These are phyloP conservation scores for Aspergillus sp. DNA, from an alignment of 2,329 filamentous ascomycete species.

Conservation along the genomic window DNA sequence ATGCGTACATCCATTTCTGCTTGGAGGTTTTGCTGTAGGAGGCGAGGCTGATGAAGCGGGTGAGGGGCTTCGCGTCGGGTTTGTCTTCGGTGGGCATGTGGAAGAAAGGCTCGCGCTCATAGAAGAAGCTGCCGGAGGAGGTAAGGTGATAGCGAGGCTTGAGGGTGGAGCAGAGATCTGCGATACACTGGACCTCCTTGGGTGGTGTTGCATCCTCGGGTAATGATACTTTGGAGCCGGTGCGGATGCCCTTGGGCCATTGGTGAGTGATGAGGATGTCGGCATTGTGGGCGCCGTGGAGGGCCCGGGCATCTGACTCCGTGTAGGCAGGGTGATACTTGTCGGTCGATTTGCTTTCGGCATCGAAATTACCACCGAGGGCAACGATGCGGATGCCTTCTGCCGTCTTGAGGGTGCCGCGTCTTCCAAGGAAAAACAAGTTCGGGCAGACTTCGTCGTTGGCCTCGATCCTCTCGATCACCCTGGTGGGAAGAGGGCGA, in stretches of 20 bases:
- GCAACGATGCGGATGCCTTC: conserved; percentile 87
- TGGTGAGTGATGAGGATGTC: conserved; percentile 85
- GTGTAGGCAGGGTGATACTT: conserved; percentile 77
- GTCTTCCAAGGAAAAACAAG: conserved; percentile 83
- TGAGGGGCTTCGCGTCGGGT: conserved; percentile 62
- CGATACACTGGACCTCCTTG: conserved; percentile 63
- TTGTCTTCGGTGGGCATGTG: conserved; percentile 57
- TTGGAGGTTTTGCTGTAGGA: conserved; percentile 73
- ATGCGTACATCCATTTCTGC: conserved; percentile 63
- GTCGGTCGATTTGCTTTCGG: conserved; percentile 49
- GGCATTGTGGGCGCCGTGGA: conserved; percentile 73
- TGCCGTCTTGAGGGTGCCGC: conserved; percentile 81
- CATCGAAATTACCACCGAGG: conserved; percentile 68
- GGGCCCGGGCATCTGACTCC: conserved; percentile 69
- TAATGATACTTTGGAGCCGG: conserved; percentile 65
- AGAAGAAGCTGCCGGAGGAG: conserved; percentile 69
- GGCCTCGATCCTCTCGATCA: conserved; percentile 71
- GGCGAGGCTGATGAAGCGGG: conserved; percentile 88
- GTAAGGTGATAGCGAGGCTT: conserved; percentile 94
- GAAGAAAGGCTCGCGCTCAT: conserved; percentile 90
- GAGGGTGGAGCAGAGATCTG: conserved; percentile 73
- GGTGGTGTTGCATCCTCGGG: conserved; percentile 55
- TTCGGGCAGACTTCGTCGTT: conserved; percentile 82
- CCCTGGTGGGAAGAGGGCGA: conserved; percentile 65
- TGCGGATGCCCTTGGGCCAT: conserved; percentile 76